These are phyloP conservation scores for Sarocladium strictum DNA, from an alignment of 2,329 filamentous ascomycete species.

Conservation along the genomic window DNA sequence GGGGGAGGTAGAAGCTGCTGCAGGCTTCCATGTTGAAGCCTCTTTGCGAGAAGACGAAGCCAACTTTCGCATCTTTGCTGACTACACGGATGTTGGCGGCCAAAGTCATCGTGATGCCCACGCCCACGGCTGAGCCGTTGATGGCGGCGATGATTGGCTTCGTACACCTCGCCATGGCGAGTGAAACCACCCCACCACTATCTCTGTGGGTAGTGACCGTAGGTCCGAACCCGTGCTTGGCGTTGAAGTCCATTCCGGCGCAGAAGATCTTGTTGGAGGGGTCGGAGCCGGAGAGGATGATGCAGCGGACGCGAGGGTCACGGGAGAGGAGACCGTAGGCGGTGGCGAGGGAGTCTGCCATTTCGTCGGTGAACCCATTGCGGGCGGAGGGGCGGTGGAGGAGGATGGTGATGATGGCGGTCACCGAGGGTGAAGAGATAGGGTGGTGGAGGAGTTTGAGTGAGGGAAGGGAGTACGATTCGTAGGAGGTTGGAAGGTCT, in stretches of 20 bases:
- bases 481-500: slow-evolving; percentile 31
- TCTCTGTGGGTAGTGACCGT: slow-evolving; percentile 34
- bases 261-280: slow-evolving; percentile 46
- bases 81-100: slow-evolving; percentile 48
- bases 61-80: slow-evolving; percentile 56
- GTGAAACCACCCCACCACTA: slow-evolving; percentile 45
- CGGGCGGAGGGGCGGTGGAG: slow-evolving; percentile 59
- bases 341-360: slow-evolving; percentile 54
- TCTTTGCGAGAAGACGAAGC: slow-evolving; percentile 67
- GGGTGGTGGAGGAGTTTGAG: slow-evolving; percentile 46
- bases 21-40: slow-evolving; percentile 69
- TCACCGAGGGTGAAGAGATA: slow-evolving; percentile 44
- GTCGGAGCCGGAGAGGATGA: slow-evolving; percentile 50
- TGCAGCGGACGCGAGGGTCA: slow-evolving; percentile 47
- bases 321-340: slow-evolving; percentile 45
- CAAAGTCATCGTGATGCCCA: slow-evolving; percentile 57
- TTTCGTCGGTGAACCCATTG: slow-evolving; percentile 64
- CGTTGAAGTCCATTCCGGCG: slow-evolving; percentile 50
- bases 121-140: slow-evolving; percentile 53
- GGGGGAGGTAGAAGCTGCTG: slow-evolving; percentile 65
- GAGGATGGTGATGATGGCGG: slow-evolving; percentile 56
- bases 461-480: slow-evolving; percentile 32
- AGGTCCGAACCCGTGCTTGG: slow-evolving; percentile 19
- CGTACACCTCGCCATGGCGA: slow-evolving; percentile 50
- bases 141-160: slow-evolving; percentile 56